Conservation (phyloP, 768 basidiomycete species). For the Cystofilobasidium ferigula region DNA sequence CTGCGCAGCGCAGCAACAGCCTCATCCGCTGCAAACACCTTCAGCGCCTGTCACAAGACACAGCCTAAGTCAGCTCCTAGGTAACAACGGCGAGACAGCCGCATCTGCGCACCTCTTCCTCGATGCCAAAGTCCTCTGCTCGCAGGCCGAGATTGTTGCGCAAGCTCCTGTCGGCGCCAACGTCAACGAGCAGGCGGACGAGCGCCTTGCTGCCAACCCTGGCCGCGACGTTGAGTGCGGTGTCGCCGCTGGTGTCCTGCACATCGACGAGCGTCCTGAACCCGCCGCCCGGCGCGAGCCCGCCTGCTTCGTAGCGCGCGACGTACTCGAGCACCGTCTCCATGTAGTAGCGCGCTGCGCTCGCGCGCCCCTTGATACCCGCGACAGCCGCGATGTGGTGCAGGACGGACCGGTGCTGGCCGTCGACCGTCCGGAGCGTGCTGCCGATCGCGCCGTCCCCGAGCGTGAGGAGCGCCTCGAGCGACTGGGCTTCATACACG, state of each 20-base stretch:
- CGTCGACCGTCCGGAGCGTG: slow-evolving; percentile 80
- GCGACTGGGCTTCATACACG: slow-evolving; percentile 58
- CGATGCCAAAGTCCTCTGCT: slow-evolving; percentile 89
- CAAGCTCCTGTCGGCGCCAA: slow-evolving; percentile 77
- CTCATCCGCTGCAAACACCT: slow-evolving; percentile 50
- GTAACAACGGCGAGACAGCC: slow-evolving; percentile 29
- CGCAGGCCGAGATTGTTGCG: slow-evolving; percentile 87
- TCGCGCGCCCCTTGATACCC: slow-evolving; percentile 76
- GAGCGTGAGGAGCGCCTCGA: slow-evolving; percentile 46
- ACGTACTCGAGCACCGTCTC: slow-evolving; percentile 3
- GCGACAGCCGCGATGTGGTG: slow-evolving; percentile 87
- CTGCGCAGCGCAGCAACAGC: slow-evolving; percentile 62
- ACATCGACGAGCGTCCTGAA: slow-evolving; percentile 62
- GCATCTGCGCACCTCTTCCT: slow-evolving; percentile 77
- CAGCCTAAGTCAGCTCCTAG: not conserved
- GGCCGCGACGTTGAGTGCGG: slow-evolving; percentile 88
- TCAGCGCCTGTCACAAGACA: slow-evolving; percentile 28
- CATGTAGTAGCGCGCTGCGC: slow-evolving; percentile 56
- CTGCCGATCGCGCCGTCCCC: slow-evolving; percentile 51
- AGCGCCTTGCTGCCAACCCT: slow-evolving; percentile 80
- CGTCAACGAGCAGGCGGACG: slow-evolving; percentile 75
- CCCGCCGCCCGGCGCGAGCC: slow-evolving; percentile 42
- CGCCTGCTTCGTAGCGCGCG: slow-evolving; percentile 3
- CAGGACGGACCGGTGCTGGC: slow-evolving; percentile 67
- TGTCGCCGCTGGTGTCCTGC: slow-evolving; percentile 91